phyloP scores from a whole-genome alignment of 768 basidiomycete species.

The Xerocomellus chrysenteron region DNA sequence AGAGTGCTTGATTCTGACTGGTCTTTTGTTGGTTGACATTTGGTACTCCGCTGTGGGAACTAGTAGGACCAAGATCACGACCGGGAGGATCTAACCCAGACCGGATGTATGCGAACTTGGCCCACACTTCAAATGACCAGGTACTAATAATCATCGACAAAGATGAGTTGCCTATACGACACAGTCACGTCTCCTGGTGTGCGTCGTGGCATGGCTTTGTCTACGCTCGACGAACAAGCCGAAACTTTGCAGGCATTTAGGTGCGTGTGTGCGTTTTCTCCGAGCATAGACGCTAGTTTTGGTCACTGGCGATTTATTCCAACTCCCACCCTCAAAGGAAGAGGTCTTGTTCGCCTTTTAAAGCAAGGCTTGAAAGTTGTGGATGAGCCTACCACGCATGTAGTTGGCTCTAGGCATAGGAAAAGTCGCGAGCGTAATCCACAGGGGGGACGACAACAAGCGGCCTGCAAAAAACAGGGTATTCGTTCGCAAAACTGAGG shows the following conservation, averaged over 20 bases:
- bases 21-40: no score
- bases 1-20: no score
- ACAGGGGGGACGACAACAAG: constrained; percentile 27
- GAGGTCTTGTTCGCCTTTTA: constrained; percentile 65
- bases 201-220: constrained; percentile 39
- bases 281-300: constrained; percentile 19
- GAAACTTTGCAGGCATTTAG: constrained; percentile 59
- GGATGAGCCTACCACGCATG: constrained; percentile 55
- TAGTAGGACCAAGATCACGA: no score
- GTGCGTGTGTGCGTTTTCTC: constrained; percentile 25
- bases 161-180: constrained; percentile 36
- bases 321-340: constrained; percentile 50
- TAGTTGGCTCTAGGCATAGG: constrained; percentile 50
- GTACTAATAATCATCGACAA: constrained; percentile 63
- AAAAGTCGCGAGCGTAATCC: constrained; percentile 15
- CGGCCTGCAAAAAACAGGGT: constrained; percentile 32
- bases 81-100: no score
- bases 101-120: constrained; percentile 46
- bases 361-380: constrained; percentile 42
- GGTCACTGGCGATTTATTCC: constrained; percentile 59
- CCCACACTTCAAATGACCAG: constrained; percentile 51
- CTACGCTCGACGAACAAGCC: constrained; percentile 41
- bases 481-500: constrained; percentile 34
- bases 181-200: background rate
- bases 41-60: no score